Conservation (phyloP, 805 yeast genomes). For the Kodamaea neixiangensis region DNA sequence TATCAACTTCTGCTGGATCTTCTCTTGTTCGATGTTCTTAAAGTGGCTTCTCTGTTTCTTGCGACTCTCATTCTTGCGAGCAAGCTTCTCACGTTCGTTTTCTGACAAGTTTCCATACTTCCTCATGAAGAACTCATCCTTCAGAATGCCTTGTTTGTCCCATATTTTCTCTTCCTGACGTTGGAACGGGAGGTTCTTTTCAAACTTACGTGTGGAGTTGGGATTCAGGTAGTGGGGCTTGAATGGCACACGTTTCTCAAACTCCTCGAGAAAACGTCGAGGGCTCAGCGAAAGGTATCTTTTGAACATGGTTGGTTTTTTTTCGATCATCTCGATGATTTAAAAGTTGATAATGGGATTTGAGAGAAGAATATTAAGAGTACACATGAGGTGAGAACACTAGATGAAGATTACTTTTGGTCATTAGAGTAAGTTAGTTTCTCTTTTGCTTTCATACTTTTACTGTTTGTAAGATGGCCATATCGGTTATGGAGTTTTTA, state of each 20-base stretch:
- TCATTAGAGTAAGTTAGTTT: too few species aligned
- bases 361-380: background rate
- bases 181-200: constrained; percentile 26
- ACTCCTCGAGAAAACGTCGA: constrained; percentile 5
- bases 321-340: background rate
- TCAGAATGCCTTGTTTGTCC: constrained; percentile 37
- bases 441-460: too few species aligned
- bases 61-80: constrained; percentile 32
- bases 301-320: background rate
- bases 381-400: too few species aligned
- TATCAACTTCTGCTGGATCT: background rate
- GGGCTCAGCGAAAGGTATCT: constrained; percentile 5
- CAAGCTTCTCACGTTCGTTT: constrained; percentile 26
- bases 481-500: too few species aligned
- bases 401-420: too few species aligned
- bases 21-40: constrained; percentile 6
- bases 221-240: constrained; percentile 14
- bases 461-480: too few species aligned
- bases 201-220: constrained; percentile 19
- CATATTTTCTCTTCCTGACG: constrained; percentile 30
- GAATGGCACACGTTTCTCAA: constrained; percentile 12
- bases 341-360: background rate
- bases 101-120: constrained; percentile 35
- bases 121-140: constrained; percentile 40
- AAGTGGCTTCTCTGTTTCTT: constrained; percentile 9